phyloP scores from a whole-genome alignment of 306 rosid species.

The Ziziphus jujuba region DNA sequence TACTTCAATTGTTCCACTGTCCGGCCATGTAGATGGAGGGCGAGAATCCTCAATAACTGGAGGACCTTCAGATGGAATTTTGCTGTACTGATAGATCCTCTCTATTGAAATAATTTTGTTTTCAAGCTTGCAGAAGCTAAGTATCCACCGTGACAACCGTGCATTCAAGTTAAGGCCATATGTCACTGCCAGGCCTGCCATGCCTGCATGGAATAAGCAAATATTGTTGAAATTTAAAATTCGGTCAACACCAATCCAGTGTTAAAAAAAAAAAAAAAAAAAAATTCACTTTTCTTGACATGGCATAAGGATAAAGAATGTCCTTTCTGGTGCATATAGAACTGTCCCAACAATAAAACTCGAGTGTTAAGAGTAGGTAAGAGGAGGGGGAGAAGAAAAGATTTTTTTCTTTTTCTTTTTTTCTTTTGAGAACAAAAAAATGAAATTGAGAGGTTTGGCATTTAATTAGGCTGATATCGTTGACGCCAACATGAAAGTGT shows the following conservation, averaged over 20 bases:
- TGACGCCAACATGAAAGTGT: constrained; percentile 12
- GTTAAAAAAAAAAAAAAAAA: too few relatives aligned
- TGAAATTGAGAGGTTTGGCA: background rate
- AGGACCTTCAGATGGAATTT: constrained; percentile 82
- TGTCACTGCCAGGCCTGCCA: constrained; percentile 97
- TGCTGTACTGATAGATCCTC: constrained; percentile 94
- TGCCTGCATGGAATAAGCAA: constrained; percentile 53
- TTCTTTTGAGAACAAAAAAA: too few relatives aligned
- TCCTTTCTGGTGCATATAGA: background rate
- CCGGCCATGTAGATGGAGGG: constrained; percentile 83
- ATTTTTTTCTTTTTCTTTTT: too few relatives aligned
- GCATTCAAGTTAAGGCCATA: constrained; percentile 87
- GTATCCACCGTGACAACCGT: constrained; percentile 91
- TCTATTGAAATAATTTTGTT: constrained; percentile 93
- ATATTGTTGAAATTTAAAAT: constrained; percentile 24
- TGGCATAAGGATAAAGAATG: too few relatives aligned
- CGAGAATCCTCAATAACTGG: constrained; percentile 60
- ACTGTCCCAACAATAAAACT: background rate
- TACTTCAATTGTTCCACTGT: constrained; percentile 69
- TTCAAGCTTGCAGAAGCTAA: constrained; percentile 98
- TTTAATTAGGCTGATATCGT: constrained; percentile 1
- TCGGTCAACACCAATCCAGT: background rate
- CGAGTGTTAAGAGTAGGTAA: too few relatives aligned
- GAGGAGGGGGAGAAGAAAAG: too few relatives aligned
- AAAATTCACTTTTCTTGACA: too few relatives aligned